A percentile compares a stretch with the other conserved stretches of the same genome.
Conservation (phyloP, 73 alveolate species). For the Paramecium biaurelia region DNA sequence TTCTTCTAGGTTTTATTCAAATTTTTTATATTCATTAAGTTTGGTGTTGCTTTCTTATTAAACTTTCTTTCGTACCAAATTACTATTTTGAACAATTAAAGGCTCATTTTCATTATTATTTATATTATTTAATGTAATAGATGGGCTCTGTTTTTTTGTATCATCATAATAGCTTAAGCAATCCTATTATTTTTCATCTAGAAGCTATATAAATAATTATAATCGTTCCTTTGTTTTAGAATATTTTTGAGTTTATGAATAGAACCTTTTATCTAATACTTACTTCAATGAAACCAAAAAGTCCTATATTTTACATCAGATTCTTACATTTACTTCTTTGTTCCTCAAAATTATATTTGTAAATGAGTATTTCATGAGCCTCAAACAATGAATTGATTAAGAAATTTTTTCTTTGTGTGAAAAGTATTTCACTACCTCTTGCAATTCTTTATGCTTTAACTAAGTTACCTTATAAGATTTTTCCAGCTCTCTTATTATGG, state of each 20-base stretch:
- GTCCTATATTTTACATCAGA: background rate
- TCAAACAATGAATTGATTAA: background rate
- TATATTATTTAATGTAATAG: background rate
- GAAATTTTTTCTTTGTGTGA: background rate
- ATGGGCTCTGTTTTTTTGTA: background rate
- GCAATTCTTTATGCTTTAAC: background rate
- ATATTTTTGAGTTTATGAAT: background rate
- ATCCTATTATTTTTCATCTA: background rate
- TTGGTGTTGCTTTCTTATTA: background rate
- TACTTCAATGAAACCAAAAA: background rate
- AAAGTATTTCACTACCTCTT: background rate
- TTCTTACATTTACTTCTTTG: background rate
- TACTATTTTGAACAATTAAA: background rate
- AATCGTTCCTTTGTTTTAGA: background rate
- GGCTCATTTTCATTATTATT: background rate
- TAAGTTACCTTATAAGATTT: conserved; percentile 1
- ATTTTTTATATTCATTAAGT: conserved; percentile 2
- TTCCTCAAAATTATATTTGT: background rate
- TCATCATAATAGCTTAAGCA: background rate
- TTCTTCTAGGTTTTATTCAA: background rate
- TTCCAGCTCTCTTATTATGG: background rate
- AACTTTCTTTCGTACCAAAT: background rate
- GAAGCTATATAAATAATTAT: background rate
- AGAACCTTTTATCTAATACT: background rate
- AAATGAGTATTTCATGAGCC: background rate